A percentile compares a stretch with the other conserved stretches of the same genome.
phyloP scores from a whole-genome alignment of 2,329 filamentous ascomycete species.

The Aureobasidium sp. region DNA sequence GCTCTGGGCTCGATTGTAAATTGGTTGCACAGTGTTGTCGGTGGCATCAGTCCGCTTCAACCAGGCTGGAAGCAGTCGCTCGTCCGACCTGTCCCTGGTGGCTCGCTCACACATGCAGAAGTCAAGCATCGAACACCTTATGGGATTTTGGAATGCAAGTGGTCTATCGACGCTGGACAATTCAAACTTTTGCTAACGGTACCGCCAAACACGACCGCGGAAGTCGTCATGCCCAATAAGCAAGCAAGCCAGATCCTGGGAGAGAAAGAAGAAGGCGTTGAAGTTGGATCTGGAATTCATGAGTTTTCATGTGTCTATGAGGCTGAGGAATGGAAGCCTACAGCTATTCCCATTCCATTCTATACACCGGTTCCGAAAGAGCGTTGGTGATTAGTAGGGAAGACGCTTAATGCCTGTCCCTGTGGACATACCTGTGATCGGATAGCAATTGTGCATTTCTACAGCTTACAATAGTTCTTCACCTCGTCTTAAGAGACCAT shows the following conservation, averaged over 20 bases:
- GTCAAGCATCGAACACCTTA: conserved; percentile 28
- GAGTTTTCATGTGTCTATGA: conserved; percentile 8
- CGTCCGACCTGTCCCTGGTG: conserved; percentile 32
- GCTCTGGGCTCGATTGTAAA: conserved; percentile 44
- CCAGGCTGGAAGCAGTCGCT: conserved; percentile 37
- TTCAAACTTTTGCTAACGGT: conserved; percentile 4
- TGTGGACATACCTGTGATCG: too few relatives aligned
- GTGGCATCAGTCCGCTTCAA: conserved; percentile 35
- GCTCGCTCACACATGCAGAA: conserved; percentile 27
- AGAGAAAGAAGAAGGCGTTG: conserved; percentile 1
- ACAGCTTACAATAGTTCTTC: too few relatives aligned
- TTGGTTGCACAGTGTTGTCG: conserved; percentile 42
- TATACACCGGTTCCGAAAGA: background rate
- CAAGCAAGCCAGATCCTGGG: conserved; percentile 7
- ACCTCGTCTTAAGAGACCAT: too few relatives aligned
- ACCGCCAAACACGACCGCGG: conserved; percentile 14
- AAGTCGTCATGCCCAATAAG: conserved; percentile 15
- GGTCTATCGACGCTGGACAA: conserved; percentile 19
- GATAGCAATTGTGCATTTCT: too few relatives aligned
- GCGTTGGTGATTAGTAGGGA: background rate
- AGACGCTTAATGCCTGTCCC: too few relatives aligned
- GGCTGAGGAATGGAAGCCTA: conserved; percentile 67
- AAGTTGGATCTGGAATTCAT: conserved; percentile 12
- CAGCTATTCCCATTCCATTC: conserved; percentile 17
- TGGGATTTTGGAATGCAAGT: conserved; percentile 26